phyloP scores from a whole-genome alignment of 2,329 filamentous ascomycete genomes.

The Cladophialophora bantiana region DNA sequence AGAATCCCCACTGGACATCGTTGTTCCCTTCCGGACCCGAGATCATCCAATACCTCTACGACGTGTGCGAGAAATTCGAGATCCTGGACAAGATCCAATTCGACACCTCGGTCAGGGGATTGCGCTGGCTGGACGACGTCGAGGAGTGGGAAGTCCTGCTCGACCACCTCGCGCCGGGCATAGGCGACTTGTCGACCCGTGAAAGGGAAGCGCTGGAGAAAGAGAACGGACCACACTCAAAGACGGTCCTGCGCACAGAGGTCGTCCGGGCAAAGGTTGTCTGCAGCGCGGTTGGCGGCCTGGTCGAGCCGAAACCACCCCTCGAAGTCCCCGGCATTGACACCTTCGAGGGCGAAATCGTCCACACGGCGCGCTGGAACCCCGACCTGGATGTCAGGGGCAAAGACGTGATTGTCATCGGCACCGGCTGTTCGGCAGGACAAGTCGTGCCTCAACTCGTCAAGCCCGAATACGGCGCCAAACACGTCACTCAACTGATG shows the following conservation, averaged over 20 bases:
- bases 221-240: slow-evolving; percentile 54
- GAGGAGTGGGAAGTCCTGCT: slow-evolving; percentile 63
- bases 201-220: slow-evolving; percentile 55
- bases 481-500: slow-evolving; percentile 67
- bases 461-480: slow-evolving; percentile 57
- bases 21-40: slow-evolving; percentile 59
- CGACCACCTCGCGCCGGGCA: slow-evolving; percentile 58
- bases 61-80: slow-evolving; percentile 59
- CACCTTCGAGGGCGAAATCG: slow-evolving; percentile 61
- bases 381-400: slow-evolving; percentile 55
- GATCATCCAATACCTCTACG: slow-evolving; percentile 60
- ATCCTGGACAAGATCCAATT: slow-evolving; percentile 65
- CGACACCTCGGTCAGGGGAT: slow-evolving; percentile 63
- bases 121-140: slow-evolving; percentile 61
- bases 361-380: slow-evolving; percentile 66
- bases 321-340: slow-evolving; percentile 60
- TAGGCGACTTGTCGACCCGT: slow-evolving; percentile 60
- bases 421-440: slow-evolving; percentile 65
- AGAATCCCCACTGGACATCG: slow-evolving; percentile 60
- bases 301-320: slow-evolving; percentile 60
- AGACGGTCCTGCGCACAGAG: slow-evolving; percentile 58
- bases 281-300: slow-evolving; percentile 61
- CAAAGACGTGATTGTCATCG: slow-evolving; percentile 65
- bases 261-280: slow-evolving; percentile 62
- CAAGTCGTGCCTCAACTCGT: slow-evolving; percentile 62